Base-by-base conservation (phyloP, 768 basidiomycete genomes). In the Boletus edulis region DNA sequence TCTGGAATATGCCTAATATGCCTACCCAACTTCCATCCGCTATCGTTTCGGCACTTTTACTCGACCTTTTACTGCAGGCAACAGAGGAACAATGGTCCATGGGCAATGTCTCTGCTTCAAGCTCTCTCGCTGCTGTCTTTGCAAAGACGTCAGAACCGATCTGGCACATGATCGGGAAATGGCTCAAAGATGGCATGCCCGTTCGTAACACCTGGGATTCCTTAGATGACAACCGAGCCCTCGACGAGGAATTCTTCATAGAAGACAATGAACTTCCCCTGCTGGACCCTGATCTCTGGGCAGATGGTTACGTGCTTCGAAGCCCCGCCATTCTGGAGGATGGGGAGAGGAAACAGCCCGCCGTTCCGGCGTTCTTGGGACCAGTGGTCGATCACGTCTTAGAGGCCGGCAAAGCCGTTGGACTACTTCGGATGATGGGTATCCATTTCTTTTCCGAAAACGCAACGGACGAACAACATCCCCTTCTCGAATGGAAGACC, bases 201-300 rank as follows among this genome's bases (percentile, higher is more conserved):
- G 64, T 78, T 11, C 76, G 54, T 68, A 74, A 43, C 52, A 72
- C 54, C 62, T 75, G 53, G 67, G 62, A 68, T 29, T 40, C 52
- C 15, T 48, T 57, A 24, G 60, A 67, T 15, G 57, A 60, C 17
- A 54, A 45, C 37, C 62, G 44, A 50, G 49, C 57, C 41, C 73
- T 86, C 2, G 84, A 86, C 18, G 85, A 86, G 12, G 91, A 94
- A 62, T 91, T 91, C 71, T 92, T 93, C 69, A 82, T 94, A 44
- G 86, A 88, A 63, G 80, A 81, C 56, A 89, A 81, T 62, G 85
- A 83, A 18, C 73, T 89, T 42, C 79, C 79, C 2, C 64, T 86
- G 20, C 57, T 83, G 63, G 86, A 88, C 62, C 86, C 85, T 0
- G 88, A 91, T 52, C 91, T 91, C 63, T 94, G 91, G 91, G 73